Conservation (phyloP, 83 land plant genomes). For the Picea abies region DNA sequence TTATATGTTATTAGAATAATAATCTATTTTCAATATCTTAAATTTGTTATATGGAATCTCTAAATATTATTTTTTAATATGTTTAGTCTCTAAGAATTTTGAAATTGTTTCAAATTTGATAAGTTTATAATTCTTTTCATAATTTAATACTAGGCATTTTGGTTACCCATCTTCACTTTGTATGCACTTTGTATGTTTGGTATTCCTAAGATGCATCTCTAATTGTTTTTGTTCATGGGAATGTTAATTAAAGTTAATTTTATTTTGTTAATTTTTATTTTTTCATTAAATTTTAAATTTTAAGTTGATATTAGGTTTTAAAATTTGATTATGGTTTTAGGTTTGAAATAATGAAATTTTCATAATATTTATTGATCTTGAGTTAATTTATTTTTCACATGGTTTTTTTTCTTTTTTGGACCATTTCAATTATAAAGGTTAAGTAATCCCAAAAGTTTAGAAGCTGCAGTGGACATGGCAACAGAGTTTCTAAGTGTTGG, state of each 20-base stretch:
- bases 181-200: no score
- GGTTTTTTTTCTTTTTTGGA: neutral
- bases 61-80: no score
- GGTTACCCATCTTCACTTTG: no score
- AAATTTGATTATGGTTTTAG: neutral
- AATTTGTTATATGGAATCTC: no score
- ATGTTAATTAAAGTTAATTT: neutral
- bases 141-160: no score
- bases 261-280: neutral
- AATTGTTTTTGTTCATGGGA: neutral
- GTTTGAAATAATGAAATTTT: neutral
- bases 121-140: no score
- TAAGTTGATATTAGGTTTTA: neutral
- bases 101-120: no score
- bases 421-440: conserved; percentile 14
- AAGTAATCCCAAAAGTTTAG: neutral
- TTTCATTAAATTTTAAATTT: accelerated
- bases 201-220: neutral
- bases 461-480: no score
- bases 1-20: no score
- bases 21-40: no score
- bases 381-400: neutral
- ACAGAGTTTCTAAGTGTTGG: no score
- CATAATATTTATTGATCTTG: neutral
- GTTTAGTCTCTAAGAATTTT: no score